Evolutionary conservation across 2,329 filamentous ascomycete species (phyloP).

Genomic region (Aspergillus pseudotamarii): DNA sequence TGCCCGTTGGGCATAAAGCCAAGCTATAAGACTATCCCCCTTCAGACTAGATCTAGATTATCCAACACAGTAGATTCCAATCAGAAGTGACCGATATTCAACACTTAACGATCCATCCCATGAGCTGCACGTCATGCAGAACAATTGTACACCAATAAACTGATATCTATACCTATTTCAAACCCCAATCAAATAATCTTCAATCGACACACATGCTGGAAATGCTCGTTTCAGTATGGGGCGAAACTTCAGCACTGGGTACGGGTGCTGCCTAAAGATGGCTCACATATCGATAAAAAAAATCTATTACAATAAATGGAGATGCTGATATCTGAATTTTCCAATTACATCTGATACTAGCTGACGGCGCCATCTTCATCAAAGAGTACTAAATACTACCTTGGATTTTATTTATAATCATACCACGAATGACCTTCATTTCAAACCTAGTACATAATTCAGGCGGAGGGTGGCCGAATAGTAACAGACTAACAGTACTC

Average conservation of each 20-base stretch:
- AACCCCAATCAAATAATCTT: neutral
- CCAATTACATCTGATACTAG: too few species aligned
- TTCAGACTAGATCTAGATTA: neutral
- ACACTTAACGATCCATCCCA: neutral
- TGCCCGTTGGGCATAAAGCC: slow-evolving; percentile 8
- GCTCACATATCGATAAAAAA: too few species aligned
- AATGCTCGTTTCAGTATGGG: neutral
- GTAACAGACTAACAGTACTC: neutral
- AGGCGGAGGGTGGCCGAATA: neutral
- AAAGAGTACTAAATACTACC: too few species aligned
- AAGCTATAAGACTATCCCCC: slow-evolving; percentile 4
- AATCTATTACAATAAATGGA: too few species aligned
- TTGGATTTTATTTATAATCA: too few species aligned
- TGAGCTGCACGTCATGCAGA: neutral
- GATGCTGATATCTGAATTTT: too few species aligned
- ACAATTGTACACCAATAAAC: neutral
- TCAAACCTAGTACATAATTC: neutral
- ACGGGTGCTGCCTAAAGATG: too few species aligned
- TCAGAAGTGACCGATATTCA: neutral
- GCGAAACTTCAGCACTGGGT: too few species aligned
- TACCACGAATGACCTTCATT: neutral
- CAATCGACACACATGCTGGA: neutral
- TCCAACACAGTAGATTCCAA: neutral
- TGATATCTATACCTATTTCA: neutral
- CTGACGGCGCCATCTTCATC: too few species aligned